phyloP scores from a whole-genome alignment of 164 flowering plant species.

The Echeveria elegans region DNA sequence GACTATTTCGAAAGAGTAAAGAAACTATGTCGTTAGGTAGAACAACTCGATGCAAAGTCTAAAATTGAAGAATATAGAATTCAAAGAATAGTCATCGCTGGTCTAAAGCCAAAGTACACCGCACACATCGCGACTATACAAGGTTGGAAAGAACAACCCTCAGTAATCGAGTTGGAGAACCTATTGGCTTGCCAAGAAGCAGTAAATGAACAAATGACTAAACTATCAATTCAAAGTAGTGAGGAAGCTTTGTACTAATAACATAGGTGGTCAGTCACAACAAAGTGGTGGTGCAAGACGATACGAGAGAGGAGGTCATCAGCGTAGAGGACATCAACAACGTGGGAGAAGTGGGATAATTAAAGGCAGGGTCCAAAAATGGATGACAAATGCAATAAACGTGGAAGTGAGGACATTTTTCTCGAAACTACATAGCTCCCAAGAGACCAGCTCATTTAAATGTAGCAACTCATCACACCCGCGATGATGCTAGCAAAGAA shows the following conservation, averaged over 20 bases:
- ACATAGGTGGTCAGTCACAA: not conserved
- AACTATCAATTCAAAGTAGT: not conserved
- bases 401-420: not conserved
- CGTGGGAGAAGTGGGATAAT: not conserved
- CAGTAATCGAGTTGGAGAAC: constrained; percentile 11
- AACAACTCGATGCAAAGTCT: not conserved
- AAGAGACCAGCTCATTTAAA: not conserved
- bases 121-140: constrained; percentile 6
- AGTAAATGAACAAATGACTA: constrained; percentile 7
- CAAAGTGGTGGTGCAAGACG: not conserved
- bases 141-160: constrained; percentile 13
- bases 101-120: not conserved
- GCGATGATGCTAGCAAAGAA: not conserved
- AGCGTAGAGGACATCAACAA: not conserved
- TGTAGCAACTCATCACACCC: not conserved
- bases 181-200: constrained; percentile 7
- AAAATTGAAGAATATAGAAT: not conserved
- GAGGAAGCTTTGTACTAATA: not conserved
- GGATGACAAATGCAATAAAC: not conserved
- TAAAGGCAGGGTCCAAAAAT: not conserved
- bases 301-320: not conserved
- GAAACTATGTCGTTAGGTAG: not conserved
- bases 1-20: constrained; percentile 1
- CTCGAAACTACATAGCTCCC: not conserved
- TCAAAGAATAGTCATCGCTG: not conserved